Evolutionary conservation across 768 basidiomycete genomes (phyloP).

Genomic region (Termitomyces sp.): DNA sequence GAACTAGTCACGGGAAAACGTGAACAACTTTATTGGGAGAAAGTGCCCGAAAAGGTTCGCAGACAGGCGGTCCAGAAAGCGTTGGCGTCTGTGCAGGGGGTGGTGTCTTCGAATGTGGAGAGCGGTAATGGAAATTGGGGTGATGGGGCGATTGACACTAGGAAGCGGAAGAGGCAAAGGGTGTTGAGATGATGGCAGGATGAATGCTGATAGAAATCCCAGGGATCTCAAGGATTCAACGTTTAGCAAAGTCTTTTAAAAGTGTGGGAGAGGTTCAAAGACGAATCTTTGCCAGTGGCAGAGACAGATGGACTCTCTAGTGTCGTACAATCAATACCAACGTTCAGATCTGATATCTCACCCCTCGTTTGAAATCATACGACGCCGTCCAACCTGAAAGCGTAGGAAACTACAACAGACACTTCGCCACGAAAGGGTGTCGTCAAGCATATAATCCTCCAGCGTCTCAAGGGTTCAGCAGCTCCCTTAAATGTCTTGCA

Average conservation of each 20-base stretch:
- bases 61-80: constrained; percentile 38
- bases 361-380: too few species aligned
- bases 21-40: constrained; percentile 76
- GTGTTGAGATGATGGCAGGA: background rate
- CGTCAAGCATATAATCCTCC: too few species aligned
- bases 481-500: too few species aligned
- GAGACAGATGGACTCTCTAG: too few species aligned
- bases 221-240: background rate
- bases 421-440: too few species aligned
- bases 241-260: background rate
- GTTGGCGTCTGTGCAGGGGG: constrained; percentile 3
- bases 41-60: constrained; percentile 70
- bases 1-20: constrained; percentile 59
- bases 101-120: background rate
- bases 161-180: constrained; percentile 11
- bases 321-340: too few species aligned
- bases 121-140: background rate
- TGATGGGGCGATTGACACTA: background rate
- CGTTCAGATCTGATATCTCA: too few species aligned
- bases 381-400: too few species aligned
- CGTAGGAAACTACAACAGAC: too few species aligned
- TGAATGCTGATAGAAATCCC: background rate
- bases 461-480: too few species aligned
- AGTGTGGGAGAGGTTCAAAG: too few species aligned
- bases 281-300: too few species aligned